A percentile compares a stretch with the other conserved stretches of the same genome.
phyloP scores from a whole-genome alignment of 768 basidiomycete genomes.

The Phanerodontia chrysosporium region DNA sequence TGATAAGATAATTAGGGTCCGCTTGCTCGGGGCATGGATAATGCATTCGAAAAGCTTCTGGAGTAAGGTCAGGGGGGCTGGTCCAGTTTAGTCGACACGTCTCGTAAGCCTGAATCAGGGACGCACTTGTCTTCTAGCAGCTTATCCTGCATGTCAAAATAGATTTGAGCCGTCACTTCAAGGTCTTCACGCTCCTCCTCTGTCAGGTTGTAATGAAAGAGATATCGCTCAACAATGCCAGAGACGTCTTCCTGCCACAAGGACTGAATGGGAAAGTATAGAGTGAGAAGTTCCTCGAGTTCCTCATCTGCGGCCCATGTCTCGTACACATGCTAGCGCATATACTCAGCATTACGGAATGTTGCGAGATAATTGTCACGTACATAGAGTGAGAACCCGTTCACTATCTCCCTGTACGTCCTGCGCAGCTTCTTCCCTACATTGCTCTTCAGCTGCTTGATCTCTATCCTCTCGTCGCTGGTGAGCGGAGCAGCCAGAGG shows the following conservation, averaged over 20 bases:
- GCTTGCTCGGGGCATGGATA: not conserved
- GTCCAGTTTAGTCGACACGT: too few species aligned
- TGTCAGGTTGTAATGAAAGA: slow-evolving; percentile 3
- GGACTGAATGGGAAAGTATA: not conserved
- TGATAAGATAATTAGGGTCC: not conserved
- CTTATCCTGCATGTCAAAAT: not conserved
- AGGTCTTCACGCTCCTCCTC: not conserved
- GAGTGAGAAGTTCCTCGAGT: not conserved
- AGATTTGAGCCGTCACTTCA: not conserved
- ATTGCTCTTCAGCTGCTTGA: not conserved
- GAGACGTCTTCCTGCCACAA: not conserved
- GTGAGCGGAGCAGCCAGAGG: not conserved
- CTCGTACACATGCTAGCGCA: slow-evolving; percentile 1
- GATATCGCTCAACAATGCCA: not conserved
- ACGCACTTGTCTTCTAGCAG: not conserved
- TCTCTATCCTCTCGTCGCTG: not conserved
- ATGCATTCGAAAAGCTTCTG: not conserved
- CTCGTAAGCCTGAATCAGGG: not conserved
- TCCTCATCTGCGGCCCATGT: not conserved
- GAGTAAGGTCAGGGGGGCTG: not conserved
- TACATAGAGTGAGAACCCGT: not conserved
- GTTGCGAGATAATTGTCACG: not conserved
- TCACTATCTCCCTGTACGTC: not conserved
- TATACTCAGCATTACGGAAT: not conserved
- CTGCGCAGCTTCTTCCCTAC: not conserved